Percentiles rank a stretch among this genome's conserved stretches.
phyloP scores from a whole-genome alignment of 2,329 filamentous ascomycete species.

The Colletotrichum spaethianum region DNA sequence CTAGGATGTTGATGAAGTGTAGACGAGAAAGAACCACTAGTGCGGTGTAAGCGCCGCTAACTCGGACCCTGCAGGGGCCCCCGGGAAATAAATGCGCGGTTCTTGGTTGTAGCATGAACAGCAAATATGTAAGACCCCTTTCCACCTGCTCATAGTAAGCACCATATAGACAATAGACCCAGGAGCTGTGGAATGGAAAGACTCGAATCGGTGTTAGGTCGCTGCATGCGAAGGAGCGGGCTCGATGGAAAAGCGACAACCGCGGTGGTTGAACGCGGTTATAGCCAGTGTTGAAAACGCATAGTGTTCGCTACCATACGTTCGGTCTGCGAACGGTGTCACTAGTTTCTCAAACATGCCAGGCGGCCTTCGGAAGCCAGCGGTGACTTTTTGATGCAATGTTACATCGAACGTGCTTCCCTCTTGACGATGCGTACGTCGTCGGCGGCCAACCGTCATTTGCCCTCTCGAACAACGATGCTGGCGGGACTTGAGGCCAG shows the following conservation, averaged over 20 bases:
- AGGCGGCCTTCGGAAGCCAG: neutral
- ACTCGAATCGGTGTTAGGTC: neutral
- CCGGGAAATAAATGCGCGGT: constrained; percentile 20
- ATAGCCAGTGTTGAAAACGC: neutral
- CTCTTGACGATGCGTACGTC: neutral
- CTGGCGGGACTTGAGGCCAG: neutral
- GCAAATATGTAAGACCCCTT: constrained; percentile 20
- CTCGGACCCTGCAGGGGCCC: constrained; percentile 35
- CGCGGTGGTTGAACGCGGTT: neutral
- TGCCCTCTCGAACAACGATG: neutral
- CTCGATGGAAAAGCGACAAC: neutral
- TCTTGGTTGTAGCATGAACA: constrained; percentile 24
- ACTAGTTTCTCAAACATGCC: neutral
- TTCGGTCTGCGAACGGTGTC: neutral
- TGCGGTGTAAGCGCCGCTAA: constrained; percentile 33
- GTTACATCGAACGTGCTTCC: neutral
- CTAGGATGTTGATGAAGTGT: constrained; percentile 16
- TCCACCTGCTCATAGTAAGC: neutral
- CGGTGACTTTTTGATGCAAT: neutral
- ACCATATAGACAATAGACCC: constrained; percentile 19
- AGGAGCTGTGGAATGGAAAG: constrained; percentile 3
- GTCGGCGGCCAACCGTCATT: too few relatives aligned
- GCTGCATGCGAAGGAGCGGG: neutral
- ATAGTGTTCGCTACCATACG: neutral
- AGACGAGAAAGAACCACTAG: constrained; percentile 22